These are phyloP conservation scores for Chlorella ohadii DNA, from an alignment of 139 green algal species.

Conservation along the genomic window DNA sequence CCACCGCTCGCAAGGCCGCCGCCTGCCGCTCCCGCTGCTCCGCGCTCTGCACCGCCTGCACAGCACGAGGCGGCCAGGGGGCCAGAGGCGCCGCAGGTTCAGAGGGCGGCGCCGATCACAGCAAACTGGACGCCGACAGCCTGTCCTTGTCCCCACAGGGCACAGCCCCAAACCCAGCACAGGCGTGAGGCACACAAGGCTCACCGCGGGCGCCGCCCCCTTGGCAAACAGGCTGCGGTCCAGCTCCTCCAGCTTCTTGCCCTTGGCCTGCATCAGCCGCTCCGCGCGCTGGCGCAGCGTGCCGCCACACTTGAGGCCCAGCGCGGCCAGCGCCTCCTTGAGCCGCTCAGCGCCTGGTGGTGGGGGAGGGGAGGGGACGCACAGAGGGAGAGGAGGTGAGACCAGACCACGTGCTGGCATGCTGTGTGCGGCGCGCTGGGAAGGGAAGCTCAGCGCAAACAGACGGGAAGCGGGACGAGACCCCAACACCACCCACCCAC, in stretches of 20 bases:
- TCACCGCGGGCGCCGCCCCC: conserved; percentile 53
- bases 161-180: no score
- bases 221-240: conserved; percentile 84
- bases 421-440: no score
- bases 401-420: no score
- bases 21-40: neutral
- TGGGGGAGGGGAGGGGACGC: neutral
- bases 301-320: conserved; percentile 95
- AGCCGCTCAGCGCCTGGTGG: conserved; percentile 72
- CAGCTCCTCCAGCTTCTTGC: conserved; percentile 66
- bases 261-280: conserved; percentile 82
- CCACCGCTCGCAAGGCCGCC: neutral
- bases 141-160: no score
- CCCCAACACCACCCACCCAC: no score
- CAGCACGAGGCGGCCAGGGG: neutral
- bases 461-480: no score
- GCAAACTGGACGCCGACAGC: no score
- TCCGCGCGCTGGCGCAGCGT: conserved; percentile 88
- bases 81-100: no score
- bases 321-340: conserved; percentile 78
- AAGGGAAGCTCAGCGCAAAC: no score
- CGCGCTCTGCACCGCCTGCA: neutral
- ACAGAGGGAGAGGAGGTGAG: no score
- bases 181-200: no score
- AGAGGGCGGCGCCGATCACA: neutral